Conservation (phyloP, 257 asterid species). For the Solanum clarkiae region DNA sequence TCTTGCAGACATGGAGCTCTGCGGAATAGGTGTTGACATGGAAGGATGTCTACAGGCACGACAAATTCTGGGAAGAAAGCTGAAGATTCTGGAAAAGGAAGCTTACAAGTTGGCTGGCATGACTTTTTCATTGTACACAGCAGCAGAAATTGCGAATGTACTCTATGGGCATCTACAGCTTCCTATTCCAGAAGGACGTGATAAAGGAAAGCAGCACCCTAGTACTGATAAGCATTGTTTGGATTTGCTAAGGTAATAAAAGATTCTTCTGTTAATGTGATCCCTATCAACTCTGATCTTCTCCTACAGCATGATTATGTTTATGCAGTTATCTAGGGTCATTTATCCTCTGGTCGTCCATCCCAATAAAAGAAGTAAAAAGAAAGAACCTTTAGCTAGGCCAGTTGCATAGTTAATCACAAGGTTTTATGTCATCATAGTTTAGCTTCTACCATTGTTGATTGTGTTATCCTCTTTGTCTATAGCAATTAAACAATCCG, state of each 20-base stretch:
- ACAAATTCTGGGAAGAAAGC: constrained; percentile 59
- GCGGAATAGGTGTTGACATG: constrained; percentile 97
- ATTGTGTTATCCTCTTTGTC: neutral
- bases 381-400: neutral
- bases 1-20: constrained; percentile 93
- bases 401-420: neutral
- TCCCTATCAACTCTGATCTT: neutral
- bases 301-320: neutral
- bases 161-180: constrained; percentile 88
- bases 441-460: neutral
- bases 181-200: constrained; percentile 65
- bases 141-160: constrained; percentile 87
- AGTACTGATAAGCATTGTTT: constrained; percentile 90
- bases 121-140: constrained; percentile 72
- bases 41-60: constrained; percentile 87
- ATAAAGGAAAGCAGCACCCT: constrained; percentile 71
- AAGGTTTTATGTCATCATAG: neutral
- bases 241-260: constrained; percentile 73
- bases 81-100: constrained; percentile 67
- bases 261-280: neutral
- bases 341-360: neutral
- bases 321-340: neutral
- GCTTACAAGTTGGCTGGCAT: constrained; percentile 83
- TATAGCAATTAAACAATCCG: neutral
- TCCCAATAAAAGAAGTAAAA: neutral